Percentiles rank a stretch among this genome's conserved stretches.
Conservation (phyloP, 164 flowering plant species). For the Piper longum region DNA sequence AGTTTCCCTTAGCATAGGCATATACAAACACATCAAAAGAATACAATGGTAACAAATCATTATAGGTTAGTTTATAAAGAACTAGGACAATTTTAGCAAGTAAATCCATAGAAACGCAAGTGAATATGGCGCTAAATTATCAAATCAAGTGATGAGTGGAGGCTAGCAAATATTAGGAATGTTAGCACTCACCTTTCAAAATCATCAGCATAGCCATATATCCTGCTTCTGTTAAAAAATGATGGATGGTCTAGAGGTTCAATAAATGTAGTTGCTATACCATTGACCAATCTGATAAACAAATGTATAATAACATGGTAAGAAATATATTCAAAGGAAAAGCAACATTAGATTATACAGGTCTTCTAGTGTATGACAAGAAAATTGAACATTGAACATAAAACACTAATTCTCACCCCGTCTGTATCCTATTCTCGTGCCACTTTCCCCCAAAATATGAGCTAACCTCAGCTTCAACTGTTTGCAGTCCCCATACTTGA, state of each 20-base stretch:
- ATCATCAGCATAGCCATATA: slow-evolving; percentile 72
- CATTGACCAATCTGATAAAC: slow-evolving; percentile 41
- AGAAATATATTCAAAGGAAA: not conserved
- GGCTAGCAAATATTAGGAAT: not conserved
- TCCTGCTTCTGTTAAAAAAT: slow-evolving; percentile 48
- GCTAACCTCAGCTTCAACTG: slow-evolving; percentile 42
- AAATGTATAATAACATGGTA: slow-evolving; percentile 2
- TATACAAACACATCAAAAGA: not conserved
- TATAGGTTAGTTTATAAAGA: too few relatives aligned
- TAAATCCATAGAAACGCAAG: too few relatives aligned
- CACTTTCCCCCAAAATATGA: slow-evolving; percentile 67
- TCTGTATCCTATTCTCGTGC: slow-evolving; percentile 64
- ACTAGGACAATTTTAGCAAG: too few relatives aligned
- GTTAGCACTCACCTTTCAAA: slow-evolving; percentile 53
- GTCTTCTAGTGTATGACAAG: not conserved
- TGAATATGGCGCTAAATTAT: too few relatives aligned
- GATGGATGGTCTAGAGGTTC: slow-evolving; percentile 45
- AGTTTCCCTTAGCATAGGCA: not conserved
- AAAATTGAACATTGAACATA: not conserved
- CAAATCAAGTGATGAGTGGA: too few relatives aligned
- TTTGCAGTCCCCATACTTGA: slow-evolving; percentile 46
- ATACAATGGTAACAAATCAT: too few relatives aligned
- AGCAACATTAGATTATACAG: not conserved
- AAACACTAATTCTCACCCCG: slow-evolving; percentile 39
- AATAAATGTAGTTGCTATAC: slow-evolving; percentile 67